These are phyloP conservation scores for Populus alba DNA, from an alignment of 345 rosid species.

Conservation along the genomic window DNA sequence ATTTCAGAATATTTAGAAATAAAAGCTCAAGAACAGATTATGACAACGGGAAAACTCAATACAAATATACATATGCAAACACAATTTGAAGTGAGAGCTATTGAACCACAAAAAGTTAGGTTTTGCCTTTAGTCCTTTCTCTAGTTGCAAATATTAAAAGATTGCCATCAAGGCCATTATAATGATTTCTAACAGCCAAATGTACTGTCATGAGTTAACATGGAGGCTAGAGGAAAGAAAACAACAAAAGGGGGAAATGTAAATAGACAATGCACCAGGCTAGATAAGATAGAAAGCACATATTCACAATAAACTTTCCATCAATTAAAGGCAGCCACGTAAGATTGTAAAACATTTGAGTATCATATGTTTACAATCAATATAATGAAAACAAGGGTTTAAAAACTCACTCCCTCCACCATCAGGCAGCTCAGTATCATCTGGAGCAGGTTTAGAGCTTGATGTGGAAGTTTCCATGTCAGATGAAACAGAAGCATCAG, in stretches of 20 bases:
- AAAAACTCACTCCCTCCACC: slow-evolving; percentile 90
- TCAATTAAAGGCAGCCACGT: background rate
- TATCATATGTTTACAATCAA: background rate
- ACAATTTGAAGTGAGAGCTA: background rate
- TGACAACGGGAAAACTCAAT: too few species aligned
- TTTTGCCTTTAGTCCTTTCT: background rate
- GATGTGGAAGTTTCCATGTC: slow-evolving; percentile 73
- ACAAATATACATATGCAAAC: background rate
- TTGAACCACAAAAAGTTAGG: background rate
- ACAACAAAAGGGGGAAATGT: background rate
- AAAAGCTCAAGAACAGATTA: too few species aligned
- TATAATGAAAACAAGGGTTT: slow-evolving; percentile 1
- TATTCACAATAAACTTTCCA: background rate
- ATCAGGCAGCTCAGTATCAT: slow-evolving; percentile 53
- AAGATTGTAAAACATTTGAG: background rate
- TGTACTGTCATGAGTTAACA: background rate
- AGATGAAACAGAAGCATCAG: slow-evolving; percentile 59
- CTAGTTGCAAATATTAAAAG: background rate
- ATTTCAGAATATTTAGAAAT: too few species aligned
- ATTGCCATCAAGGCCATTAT: background rate
- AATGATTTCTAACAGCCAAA: background rate
- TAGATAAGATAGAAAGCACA: background rate
- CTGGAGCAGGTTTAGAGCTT: slow-evolving; percentile 32
- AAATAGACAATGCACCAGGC: background rate
- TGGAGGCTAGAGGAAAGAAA: background rate